Evolutionary conservation across 108 stramenopile genomes (phyloP).

Genomic region (Hondaea fermentalgiana): DNA sequence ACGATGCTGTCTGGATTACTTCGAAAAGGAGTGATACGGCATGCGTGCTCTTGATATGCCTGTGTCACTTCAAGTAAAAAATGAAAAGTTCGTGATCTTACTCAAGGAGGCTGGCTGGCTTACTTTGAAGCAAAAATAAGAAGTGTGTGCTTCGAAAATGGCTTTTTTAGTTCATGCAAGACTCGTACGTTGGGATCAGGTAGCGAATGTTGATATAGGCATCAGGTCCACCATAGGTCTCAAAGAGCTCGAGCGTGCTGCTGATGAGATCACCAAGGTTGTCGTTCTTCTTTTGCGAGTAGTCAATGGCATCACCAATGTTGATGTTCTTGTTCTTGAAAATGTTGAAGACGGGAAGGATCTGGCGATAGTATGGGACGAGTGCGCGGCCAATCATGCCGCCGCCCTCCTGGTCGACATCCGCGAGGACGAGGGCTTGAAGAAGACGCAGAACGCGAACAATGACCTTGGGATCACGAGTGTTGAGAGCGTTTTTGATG

Average conservation of each 20-base stretch:
- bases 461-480: conserved; percentile 65
- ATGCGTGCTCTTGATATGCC: no score
- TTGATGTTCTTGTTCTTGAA: conserved; percentile 46
- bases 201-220: conserved; percentile 58
- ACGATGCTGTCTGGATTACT: no score
- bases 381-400: conserved; percentile 72
- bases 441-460: conserved; percentile 74
- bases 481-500: conserved; percentile 77
- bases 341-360: conserved; percentile 76
- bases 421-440: conserved; percentile 69
- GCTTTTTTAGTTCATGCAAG: not conserved
- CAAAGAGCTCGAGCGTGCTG: conserved; percentile 70
- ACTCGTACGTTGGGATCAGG: conserved; percentile 31
- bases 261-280: conserved; percentile 70
- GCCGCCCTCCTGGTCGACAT: conserved; percentile 53
- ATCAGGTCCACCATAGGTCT: conserved; percentile 69
- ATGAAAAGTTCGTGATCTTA: no score
- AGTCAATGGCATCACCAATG: conserved; percentile 70
- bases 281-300: conserved; percentile 62
- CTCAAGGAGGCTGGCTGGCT: no score
- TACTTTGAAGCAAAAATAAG: no score
- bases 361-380: conserved; percentile 77
- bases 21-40: no score
- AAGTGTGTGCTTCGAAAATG: no score
- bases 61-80: no score